These are phyloP conservation scores for Jaapia argillacea DNA, from an alignment of 768 basidiomycete genomes.

Conservation along the genomic window DNA sequence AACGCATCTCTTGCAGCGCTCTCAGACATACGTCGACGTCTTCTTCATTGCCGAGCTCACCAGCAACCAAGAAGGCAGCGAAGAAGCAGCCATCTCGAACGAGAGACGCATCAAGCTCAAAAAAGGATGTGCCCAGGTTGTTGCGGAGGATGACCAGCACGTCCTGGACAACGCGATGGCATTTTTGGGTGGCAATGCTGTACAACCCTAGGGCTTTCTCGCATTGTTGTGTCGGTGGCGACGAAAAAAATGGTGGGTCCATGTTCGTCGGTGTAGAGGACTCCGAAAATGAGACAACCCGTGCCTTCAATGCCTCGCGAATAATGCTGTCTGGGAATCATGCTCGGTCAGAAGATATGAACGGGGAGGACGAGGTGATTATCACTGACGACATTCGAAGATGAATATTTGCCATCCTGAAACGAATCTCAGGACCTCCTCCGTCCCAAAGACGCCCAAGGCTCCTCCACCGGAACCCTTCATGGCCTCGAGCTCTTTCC, in stretches of 20 bases:
- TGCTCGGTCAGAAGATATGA: constrained; percentile 6
- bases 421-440: constrained; percentile 58
- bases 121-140: constrained; percentile 46
- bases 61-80: constrained; percentile 66
- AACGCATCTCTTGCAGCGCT: constrained; percentile 75
- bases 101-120: constrained; percentile 79
- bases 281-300: constrained; percentile 22
- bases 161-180: constrained; percentile 33
- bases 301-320: constrained; percentile 70
- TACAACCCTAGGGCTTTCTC: constrained; percentile 26
- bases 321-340: constrained; percentile 64
- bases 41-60: constrained; percentile 39
- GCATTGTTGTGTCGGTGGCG: constrained; percentile 12
- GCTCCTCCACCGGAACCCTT: constrained; percentile 30
- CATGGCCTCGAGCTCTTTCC: constrained; percentile 74
- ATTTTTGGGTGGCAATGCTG: constrained; percentile 32
- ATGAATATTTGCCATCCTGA: constrained; percentile 91
- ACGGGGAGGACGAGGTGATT: constrained; percentile 27
- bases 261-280: constrained; percentile 8
- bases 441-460: constrained; percentile 21
- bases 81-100: constrained; percentile 89
- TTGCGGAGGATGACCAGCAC: constrained; percentile 37
- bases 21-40: constrained; percentile 49
- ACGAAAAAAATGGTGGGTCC: constrained; percentile 5
- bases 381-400: constrained; percentile 84